A percentile compares a stretch with the other conserved stretches of the same genome.
These are phyloP conservation scores for Eleusine indica DNA, from an alignment of 176 grass and related monocot genomes.

Conservation along the genomic window DNA sequence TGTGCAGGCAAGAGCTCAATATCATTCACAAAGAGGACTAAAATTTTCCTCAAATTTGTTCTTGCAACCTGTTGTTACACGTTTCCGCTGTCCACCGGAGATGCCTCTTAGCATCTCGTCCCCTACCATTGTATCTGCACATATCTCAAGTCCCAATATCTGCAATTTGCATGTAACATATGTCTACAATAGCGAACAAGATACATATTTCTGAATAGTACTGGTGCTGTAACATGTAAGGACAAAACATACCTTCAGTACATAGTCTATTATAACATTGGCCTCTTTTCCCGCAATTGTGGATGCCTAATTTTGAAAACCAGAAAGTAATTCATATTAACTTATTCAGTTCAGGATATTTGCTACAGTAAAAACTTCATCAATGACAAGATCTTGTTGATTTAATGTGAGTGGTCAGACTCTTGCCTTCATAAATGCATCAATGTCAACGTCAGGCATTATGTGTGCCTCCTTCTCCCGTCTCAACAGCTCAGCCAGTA, in stretches of 20 bases:
- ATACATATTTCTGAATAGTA: slow-evolving; percentile 5
- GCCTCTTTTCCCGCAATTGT: slow-evolving; percentile 63
- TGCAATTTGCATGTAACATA: slow-evolving; percentile 14
- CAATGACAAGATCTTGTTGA: neutral
- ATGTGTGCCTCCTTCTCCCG: slow-evolving; percentile 91
- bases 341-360: neutral
- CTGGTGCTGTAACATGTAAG: neutral
- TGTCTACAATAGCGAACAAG: neutral
- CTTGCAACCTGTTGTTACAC: slow-evolving; percentile 60
- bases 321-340: neutral
- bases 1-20: neutral
- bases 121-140: slow-evolving; percentile 92
- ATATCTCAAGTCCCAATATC: slow-evolving; percentile 87
- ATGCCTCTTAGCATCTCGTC: slow-evolving; percentile 89
- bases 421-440: slow-evolving; percentile 93
- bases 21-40: neutral
- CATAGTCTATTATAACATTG: slow-evolving; percentile 78
- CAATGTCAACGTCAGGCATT: slow-evolving; percentile 87
- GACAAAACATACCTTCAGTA: slow-evolving; percentile 74
- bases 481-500: slow-evolving; percentile 81
- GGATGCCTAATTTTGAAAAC: slow-evolving; percentile 55
- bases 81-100: slow-evolving; percentile 86
- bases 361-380: neutral
- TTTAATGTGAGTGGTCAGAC: neutral
- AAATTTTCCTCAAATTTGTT: neutral